These are phyloP conservation scores for Xylaria multiplex DNA, from an alignment of 2,329 filamentous ascomycete genomes.

Conservation along the genomic window DNA sequence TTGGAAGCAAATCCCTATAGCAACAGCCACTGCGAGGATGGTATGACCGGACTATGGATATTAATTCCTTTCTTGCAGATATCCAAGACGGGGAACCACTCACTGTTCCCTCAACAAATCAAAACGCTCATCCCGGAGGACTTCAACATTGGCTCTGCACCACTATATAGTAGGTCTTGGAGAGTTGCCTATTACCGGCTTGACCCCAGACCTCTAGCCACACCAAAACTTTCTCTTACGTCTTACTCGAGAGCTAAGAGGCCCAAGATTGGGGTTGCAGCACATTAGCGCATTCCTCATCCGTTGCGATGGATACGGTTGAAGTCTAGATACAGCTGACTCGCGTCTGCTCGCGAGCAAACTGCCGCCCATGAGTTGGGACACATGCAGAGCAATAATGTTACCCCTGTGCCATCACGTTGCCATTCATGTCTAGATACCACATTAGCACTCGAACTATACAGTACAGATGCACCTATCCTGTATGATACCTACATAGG, in stretches of 20 bases:
- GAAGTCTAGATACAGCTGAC: constrained; percentile 24
- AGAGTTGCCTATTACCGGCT: constrained; percentile 17
- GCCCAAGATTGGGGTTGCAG: constrained; percentile 29
- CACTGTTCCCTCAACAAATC: constrained; percentile 38
- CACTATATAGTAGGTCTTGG: constrained; percentile 2
- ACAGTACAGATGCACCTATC: not conserved
- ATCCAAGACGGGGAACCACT: constrained; percentile 31
- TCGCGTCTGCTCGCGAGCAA: constrained; percentile 8
- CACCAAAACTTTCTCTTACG: constrained; percentile 25
- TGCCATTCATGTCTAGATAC: not conserved
- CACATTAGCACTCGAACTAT: not conserved
- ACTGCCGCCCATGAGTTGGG: constrained; percentile 6
- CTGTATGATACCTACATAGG: not conserved
- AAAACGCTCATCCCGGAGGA: constrained; percentile 25
- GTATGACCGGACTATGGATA: constrained; percentile 20
- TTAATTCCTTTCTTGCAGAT: constrained; percentile 25
- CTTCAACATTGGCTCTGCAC: constrained; percentile 41
- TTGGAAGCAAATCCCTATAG: constrained; percentile 25
- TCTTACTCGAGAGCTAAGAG: constrained; percentile 24
- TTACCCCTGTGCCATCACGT: constrained; percentile 8
- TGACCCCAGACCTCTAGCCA: constrained; percentile 29
- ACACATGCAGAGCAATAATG: constrained; percentile 14
- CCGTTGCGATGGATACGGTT: constrained; percentile 25
- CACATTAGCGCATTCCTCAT: constrained; percentile 33
- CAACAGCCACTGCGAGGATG: constrained; percentile 21